phyloP scores from a whole-genome alignment of 345 rosid genomes.

The Aegle marmelos region DNA sequence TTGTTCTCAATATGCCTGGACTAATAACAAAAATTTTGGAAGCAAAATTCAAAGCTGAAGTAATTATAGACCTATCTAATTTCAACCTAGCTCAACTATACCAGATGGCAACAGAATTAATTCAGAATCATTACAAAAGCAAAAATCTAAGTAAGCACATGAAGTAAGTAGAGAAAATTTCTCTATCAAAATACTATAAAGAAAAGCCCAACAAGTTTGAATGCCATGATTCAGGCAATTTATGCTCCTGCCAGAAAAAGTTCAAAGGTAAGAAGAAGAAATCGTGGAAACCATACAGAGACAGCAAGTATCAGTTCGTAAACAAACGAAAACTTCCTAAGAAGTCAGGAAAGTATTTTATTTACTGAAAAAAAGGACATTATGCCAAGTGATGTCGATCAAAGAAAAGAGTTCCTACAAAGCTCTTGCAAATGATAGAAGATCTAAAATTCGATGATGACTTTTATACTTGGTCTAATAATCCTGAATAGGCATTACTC shows the following conservation, averaged over 20 bases:
- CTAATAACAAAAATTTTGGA: rapidly evolving
- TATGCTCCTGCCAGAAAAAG: rapidly evolving
- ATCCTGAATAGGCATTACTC: too few species aligned
- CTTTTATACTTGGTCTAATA: neutral
- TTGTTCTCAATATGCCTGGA: neutral
- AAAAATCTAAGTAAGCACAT: neutral
- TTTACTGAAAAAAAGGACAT: neutral
- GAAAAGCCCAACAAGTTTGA: neutral
- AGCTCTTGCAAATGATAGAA: neutral
- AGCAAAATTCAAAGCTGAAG: neutral
- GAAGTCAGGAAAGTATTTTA: neutral
- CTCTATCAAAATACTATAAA: neutral
- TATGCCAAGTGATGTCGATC: neutral
- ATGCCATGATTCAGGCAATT: rapidly evolving
- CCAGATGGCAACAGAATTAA: neutral
- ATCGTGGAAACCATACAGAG: neutral
- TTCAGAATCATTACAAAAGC: neutral
- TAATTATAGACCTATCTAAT: rapidly evolving
- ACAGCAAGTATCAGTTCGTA: rapidly evolving
- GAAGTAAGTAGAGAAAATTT: neutral
- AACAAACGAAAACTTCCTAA: neutral
- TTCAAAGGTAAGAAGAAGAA: neutral
- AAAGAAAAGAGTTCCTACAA: neutral
- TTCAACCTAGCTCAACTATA: rapidly evolving
- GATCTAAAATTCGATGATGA: neutral